Evolutionary conservation across 129 eudicot genomes (phyloP).

Genomic region (Flaveria ramosissima): DNA sequence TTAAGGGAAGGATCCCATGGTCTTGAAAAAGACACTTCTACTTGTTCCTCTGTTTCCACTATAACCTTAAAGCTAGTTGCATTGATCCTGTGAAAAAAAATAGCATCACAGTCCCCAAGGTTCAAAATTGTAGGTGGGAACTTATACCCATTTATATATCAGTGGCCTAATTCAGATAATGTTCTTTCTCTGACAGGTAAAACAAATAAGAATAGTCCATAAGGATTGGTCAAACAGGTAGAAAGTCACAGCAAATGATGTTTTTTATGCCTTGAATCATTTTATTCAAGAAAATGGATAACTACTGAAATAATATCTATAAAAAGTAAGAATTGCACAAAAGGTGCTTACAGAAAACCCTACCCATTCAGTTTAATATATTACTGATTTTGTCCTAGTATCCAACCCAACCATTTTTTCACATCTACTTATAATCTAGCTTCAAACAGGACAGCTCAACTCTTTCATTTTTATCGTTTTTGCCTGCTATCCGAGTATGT

Average conservation of each 20-base stretch:
- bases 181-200: background rate
- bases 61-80: conserved; percentile 42
- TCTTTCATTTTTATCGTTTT: background rate
- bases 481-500: background rate
- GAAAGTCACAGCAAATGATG: background rate
- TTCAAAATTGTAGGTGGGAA: too few species aligned
- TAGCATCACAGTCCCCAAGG: too few species aligned
- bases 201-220: too few species aligned
- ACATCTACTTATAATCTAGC: conserved; percentile 12
- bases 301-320: background rate
- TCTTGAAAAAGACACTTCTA: conserved; percentile 44
- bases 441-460: conserved; percentile 8
- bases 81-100: conserved; percentile 37
- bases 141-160: background rate
- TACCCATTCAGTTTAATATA: background rate
- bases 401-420: background rate
- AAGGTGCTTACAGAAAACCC: background rate
- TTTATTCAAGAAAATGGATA: background rate
- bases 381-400: background rate
- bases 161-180: background rate
- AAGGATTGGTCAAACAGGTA: background rate
- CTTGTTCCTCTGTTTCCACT: conserved; percentile 47
- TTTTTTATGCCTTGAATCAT: background rate
- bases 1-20: conserved; percentile 40
- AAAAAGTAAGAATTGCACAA: background rate